Evolutionary conservation across 1,139 yeast genomes (phyloP).

Genomic region (Debaryomyces coudertii): DNA sequence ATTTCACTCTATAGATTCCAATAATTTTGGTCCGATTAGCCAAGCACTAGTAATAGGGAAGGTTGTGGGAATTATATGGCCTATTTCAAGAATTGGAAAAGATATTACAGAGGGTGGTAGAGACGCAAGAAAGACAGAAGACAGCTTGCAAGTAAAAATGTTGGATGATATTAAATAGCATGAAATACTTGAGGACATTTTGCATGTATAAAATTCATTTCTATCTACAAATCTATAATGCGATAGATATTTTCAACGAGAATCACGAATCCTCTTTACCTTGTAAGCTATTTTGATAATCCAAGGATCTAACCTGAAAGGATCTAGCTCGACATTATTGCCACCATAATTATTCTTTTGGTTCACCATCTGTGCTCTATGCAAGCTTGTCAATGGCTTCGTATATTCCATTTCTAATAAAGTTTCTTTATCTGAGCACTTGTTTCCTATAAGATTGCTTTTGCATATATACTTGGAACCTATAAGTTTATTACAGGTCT

Average conservation of each 20-base stretch:
- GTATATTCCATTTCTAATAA: constrained; percentile 23
- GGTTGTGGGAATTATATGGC: constrained; percentile 69
- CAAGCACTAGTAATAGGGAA: constrained; percentile 77
- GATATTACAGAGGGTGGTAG: constrained; percentile 25
- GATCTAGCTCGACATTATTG: constrained; percentile 6
- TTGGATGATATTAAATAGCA: constrained; percentile 1
- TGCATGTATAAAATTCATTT: neutral
- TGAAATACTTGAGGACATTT: neutral
- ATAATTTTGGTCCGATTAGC: constrained; percentile 83
- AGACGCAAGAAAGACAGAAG: constrained; percentile 15
- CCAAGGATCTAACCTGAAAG: constrained; percentile 15
- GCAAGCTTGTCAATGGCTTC: constrained; percentile 17
- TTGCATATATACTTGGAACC: constrained; percentile 30
- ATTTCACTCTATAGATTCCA: constrained; percentile 83
- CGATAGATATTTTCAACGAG: neutral
- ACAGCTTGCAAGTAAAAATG: constrained; percentile 3
- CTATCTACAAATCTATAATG: neutral
- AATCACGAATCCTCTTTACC: neutral
- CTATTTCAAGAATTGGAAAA: constrained; percentile 56
- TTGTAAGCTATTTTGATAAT: constrained; percentile 11
- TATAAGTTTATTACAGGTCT: constrained; percentile 36
- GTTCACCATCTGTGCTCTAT: constrained; percentile 5
- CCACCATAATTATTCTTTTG: neutral
- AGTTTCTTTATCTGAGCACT: constrained; percentile 23
- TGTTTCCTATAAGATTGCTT: constrained; percentile 23